Evolutionary conservation across 2,329 filamentous ascomycete genomes (phyloP).

Genomic region (Talaromyces atroroseus): DNA sequence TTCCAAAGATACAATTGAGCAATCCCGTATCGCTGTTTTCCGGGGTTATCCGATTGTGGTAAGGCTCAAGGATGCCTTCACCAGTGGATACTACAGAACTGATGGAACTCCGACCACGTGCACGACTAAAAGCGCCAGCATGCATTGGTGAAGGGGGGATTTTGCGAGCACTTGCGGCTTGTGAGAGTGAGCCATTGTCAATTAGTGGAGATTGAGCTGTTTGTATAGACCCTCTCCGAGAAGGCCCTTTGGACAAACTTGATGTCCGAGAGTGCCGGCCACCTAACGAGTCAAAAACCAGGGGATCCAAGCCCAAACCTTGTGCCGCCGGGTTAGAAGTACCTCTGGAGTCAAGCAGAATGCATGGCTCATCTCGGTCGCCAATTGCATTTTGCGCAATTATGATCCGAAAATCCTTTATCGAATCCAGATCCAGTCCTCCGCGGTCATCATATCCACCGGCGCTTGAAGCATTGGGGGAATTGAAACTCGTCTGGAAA

Average conservation of each 20-base stretch:
- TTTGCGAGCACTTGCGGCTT: constrained; percentile 28
- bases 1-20: constrained; percentile 58
- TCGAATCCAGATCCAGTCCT: constrained; percentile 41
- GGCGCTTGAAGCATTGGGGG: constrained; percentile 38
- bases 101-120: constrained; percentile 42
- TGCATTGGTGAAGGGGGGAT: constrained; percentile 23
- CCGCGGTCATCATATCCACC: constrained; percentile 44
- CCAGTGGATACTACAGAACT: constrained; percentile 29
- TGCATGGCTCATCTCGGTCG: constrained; percentile 42
- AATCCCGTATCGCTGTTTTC: constrained; percentile 49
- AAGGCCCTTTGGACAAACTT: constrained; percentile 29
- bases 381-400: constrained; percentile 46
- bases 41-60: constrained; percentile 32
- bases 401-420: constrained; percentile 43
- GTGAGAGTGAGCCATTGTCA: constrained; percentile 30
- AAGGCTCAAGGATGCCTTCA: constrained; percentile 26
- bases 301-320: constrained; percentile 32
- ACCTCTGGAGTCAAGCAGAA: constrained; percentile 41
- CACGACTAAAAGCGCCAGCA: constrained; percentile 36
- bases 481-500: constrained; percentile 37
- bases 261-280: constrained; percentile 34
- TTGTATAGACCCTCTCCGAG: constrained; percentile 28
- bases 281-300: constrained; percentile 25
- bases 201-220: constrained; percentile 28
- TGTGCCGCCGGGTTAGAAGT: constrained; percentile 23